Percentiles rank a stretch among this genome's conserved stretches.
Conservation (phyloP, 2,329 filamentous ascomycete species). For the Exophiala lecanii-corni region DNA sequence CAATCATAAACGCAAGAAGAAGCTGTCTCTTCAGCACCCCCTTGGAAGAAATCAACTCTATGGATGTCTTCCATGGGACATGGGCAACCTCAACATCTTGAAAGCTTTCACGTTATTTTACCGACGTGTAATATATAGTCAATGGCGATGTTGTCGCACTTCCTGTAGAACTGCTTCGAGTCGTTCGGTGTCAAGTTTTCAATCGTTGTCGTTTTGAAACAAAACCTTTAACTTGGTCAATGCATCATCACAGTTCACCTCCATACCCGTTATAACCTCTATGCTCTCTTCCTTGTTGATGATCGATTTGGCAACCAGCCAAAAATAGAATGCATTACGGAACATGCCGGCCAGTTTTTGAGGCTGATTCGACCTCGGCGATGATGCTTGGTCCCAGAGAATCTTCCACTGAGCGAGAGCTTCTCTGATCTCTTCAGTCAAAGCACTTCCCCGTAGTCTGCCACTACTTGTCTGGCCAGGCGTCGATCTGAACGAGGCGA, state of each 20-base stretch:
- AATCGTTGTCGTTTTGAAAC: slow-evolving; percentile 34
- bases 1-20: no score
- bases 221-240: slow-evolving; percentile 39
- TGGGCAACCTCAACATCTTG: no score
- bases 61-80: no score
- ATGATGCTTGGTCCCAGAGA: slow-evolving; percentile 34
- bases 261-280: slow-evolving; percentile 42
- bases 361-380: slow-evolving; percentile 31
- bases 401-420: slow-evolving; percentile 38
- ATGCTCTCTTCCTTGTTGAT: slow-evolving; percentile 40
- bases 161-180: no score
- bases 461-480: slow-evolving; percentile 2
- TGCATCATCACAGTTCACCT: slow-evolving; percentile 43
- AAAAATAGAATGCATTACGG: slow-evolving; percentile 41
- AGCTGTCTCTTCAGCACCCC: no score
- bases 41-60: no score
- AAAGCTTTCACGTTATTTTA: no score
- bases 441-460: slow-evolving; percentile 5
- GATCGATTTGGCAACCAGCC: slow-evolving; percentile 39
- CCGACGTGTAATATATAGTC: no score
- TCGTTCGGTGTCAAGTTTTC: no score
- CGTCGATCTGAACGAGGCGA: slow-evolving; percentile 25
- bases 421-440: slow-evolving; percentile 29
- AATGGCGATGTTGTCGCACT: no score
- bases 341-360: slow-evolving; percentile 41